A percentile compares a stretch with the other conserved stretches of the same genome.
Evolutionary conservation across 305 asterid genomes (phyloP).

Genomic region (Plantago lanceolata): DNA sequence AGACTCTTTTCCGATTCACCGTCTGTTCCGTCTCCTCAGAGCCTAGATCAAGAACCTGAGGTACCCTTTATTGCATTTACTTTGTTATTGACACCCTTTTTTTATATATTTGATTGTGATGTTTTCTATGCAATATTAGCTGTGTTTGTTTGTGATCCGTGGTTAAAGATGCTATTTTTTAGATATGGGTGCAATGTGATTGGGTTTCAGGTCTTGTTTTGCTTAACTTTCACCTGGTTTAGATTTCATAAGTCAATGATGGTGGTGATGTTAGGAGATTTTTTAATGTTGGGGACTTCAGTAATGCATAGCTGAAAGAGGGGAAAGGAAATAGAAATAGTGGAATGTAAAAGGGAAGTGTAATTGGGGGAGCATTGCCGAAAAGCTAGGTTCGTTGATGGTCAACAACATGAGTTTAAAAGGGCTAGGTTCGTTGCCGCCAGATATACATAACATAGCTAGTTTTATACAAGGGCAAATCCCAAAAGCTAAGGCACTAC

Average conservation of each 20-base stretch:
- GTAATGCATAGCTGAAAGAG: too few relatives aligned
- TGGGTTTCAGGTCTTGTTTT: constrained; percentile 12
- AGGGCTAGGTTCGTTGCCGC: too few relatives aligned
- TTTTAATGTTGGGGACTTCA: too few relatives aligned
- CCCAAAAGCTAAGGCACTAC: too few relatives aligned
- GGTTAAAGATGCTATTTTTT: constrained; percentile 1
- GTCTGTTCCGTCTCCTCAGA: constrained; percentile 44
- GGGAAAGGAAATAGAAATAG: too few relatives aligned
- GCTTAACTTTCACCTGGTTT: not conserved
- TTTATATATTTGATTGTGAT: constrained; percentile 9
- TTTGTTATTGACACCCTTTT: not conserved
- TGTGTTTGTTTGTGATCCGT: constrained; percentile 21
- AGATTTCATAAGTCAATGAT: not conserved
- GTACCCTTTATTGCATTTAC: constrained; percentile 34
- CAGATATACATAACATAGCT: too few relatives aligned
- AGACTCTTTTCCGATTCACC: constrained; percentile 74
- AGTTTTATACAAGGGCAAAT: too few relatives aligned
- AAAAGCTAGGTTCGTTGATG: too few relatives aligned
- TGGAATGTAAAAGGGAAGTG: too few relatives aligned
- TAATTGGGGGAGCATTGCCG: too few relatives aligned
- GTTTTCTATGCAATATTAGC: constrained; percentile 7
- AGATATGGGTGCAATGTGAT: constrained; percentile 24
- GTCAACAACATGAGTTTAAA: too few relatives aligned
- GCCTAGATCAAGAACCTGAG: constrained; percentile 57
- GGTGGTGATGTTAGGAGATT: too few relatives aligned